Conservation (phyloP, 495 filamentous ascomycete genomes). For the Lepidopterella palustris region DNA sequence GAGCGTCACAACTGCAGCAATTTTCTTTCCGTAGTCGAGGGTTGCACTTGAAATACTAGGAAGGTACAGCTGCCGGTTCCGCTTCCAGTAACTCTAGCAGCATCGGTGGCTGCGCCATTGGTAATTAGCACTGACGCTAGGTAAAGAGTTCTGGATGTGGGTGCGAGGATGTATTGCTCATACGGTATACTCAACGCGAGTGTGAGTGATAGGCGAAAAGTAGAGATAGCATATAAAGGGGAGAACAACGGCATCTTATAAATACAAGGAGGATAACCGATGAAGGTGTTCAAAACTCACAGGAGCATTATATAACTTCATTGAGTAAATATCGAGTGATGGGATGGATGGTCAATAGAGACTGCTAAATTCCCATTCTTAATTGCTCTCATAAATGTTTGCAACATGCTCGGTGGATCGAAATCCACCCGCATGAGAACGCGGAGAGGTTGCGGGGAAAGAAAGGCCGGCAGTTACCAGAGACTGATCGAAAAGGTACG, state of each 20-base stretch:
- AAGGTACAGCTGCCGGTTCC: not conserved
- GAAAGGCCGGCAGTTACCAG: not conserved
- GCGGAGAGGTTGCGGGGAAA: not conserved
- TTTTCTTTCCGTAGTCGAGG: not conserved
- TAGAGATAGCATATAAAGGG: not conserved
- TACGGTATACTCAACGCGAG: not conserved
- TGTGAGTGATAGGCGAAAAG: not conserved
- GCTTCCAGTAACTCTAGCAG: not conserved
- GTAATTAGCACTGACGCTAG: not conserved
- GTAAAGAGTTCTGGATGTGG: not conserved
- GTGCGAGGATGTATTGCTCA: not conserved
- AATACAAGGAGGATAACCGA: not conserved
- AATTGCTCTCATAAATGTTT: too few relatives aligned
- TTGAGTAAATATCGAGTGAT: too few relatives aligned
- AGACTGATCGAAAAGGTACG: not conserved
- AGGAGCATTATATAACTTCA: not conserved
- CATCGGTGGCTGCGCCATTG: not conserved
- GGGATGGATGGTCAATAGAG: too few relatives aligned
- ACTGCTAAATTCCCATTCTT: too few relatives aligned
- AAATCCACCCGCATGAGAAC: too few relatives aligned
- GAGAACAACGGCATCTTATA: not conserved
- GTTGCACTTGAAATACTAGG: not conserved
- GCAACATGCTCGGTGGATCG: too few relatives aligned
- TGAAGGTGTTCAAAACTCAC: not conserved
- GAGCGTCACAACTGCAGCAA: not conserved